Evolutionary conservation across 208 protist genomes (phyloP).

Genomic region (Leishmania martiniquensis): DNA sequence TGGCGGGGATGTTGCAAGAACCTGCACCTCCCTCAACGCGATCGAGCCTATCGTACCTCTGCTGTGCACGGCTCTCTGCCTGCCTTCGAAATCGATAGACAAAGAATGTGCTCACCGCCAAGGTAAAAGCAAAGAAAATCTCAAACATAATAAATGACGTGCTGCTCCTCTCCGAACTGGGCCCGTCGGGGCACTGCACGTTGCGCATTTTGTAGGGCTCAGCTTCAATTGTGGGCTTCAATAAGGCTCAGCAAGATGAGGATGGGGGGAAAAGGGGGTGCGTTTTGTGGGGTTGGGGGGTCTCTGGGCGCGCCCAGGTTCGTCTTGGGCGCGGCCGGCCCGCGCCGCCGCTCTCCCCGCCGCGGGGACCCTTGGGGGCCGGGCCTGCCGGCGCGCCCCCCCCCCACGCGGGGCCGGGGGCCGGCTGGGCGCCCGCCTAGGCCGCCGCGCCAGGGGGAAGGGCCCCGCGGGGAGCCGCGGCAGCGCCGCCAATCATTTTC

Average conservation of each 20-base stretch:
- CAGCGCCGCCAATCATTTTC: neutral
- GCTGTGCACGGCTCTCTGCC: constrained; percentile 47
- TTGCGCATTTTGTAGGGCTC: constrained; percentile 4
- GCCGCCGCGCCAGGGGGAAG: neutral
- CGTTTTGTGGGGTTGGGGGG: neutral
- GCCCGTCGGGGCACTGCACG: constrained; percentile 18
- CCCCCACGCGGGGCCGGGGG: too few relatives aligned
- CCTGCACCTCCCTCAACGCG: constrained; percentile 46
- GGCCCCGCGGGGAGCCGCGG: neutral
- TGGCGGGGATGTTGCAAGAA: constrained; percentile 9
- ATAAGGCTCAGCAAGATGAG: neutral
- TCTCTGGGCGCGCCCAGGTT: too few relatives aligned
- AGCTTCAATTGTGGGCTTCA: neutral
- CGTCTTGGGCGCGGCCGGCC: neutral
- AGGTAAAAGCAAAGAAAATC: constrained; percentile 39
- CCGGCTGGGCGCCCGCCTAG: too few relatives aligned
- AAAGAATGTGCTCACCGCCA: constrained; percentile 40
- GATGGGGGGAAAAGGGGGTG: neutral
- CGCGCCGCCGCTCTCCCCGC: too few relatives aligned
- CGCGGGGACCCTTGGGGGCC: too few relatives aligned
- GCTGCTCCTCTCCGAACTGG: constrained; percentile 13
- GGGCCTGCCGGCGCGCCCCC: too few relatives aligned
- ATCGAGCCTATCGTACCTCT: constrained; percentile 69
- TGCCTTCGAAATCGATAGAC: constrained; percentile 41
- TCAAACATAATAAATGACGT: constrained; percentile 62